Evolutionary conservation across 352 stramenopile genomes (phyloP).

Genomic region (Phytophthora citrophthora): DNA sequence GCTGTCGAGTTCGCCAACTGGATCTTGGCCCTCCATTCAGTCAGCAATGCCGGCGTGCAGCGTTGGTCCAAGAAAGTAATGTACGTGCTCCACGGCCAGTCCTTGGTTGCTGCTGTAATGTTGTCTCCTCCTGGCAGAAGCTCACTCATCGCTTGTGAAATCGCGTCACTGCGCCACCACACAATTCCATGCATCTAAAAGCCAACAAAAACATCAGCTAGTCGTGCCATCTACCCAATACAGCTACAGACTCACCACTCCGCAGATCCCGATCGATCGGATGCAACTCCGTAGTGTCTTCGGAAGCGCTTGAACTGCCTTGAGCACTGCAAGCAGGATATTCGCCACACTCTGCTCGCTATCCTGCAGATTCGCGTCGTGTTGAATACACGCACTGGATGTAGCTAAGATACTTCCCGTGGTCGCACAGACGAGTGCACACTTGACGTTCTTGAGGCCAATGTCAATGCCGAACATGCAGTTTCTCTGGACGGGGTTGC

Average conservation of each 20-base stretch:
- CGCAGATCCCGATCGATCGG: slow-evolving; percentile 61
- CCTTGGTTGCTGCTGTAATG: neutral
- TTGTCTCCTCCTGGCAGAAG: slow-evolving; percentile 12
- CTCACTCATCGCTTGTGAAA: slow-evolving; percentile 28
- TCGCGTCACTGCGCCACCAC: slow-evolving; percentile 62
- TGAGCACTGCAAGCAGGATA: slow-evolving; percentile 39
- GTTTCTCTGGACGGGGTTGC: slow-evolving; percentile 1
- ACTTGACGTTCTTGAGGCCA: slow-evolving; percentile 73
- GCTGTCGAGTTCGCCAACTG: slow-evolving; percentile 19
- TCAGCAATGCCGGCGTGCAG: slow-evolving; percentile 52
- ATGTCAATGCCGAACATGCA: slow-evolving; percentile 68
- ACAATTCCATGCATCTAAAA: slow-evolving; percentile 82
- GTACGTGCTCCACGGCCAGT: slow-evolving; percentile 56
- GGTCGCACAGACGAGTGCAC: slow-evolving; percentile 43
- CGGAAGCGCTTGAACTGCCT: slow-evolving; percentile 40
- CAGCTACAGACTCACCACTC: slow-evolving; percentile 43
- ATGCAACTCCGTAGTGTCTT: slow-evolving; percentile 19
- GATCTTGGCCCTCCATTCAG: slow-evolving; percentile 33
- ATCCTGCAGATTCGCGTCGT: slow-evolving; percentile 17
- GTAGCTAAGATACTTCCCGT: slow-evolving; percentile 40
- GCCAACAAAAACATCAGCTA: neutral
- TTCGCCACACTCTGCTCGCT: slow-evolving; percentile 42
- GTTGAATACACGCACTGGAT: slow-evolving; percentile 34
- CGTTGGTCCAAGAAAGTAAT: slow-evolving; percentile 78
- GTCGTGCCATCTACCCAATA: too few relatives aligned